phyloP scores from a whole-genome alignment of 805 yeast genomes.

The Candida cerambycidarum region DNA sequence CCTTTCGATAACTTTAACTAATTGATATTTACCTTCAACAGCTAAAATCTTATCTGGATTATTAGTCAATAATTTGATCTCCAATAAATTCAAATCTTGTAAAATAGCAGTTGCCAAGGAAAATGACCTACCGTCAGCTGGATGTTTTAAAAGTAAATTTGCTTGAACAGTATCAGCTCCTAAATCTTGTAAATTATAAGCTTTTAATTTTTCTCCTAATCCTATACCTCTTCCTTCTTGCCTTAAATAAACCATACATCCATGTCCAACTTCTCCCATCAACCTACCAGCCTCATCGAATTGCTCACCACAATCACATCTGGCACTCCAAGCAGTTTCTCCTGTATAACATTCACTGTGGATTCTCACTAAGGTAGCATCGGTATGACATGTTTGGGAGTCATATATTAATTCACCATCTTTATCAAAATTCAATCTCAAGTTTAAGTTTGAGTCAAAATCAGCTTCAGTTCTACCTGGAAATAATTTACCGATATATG shows the following conservation, averaged over 20 bases:
- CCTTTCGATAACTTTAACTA: constrained; percentile 77
- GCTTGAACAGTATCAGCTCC: constrained; percentile 99
- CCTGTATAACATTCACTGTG: constrained; percentile 99
- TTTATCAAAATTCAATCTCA: constrained; percentile 29
- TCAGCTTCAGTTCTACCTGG: constrained; percentile 85
- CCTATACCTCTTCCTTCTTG: constrained; percentile 99
- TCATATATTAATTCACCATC: constrained; percentile 33
- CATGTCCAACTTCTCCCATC: constrained; percentile 85
- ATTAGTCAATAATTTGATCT: constrained; percentile 81
- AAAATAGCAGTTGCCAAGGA: constrained; percentile 92
- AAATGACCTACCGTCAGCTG: constrained; percentile 96
- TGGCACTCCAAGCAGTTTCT: constrained; percentile 98
- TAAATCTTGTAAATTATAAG: constrained; percentile 92
- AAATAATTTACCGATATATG: constrained; percentile 83
- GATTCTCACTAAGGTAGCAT: constrained; percentile 73
- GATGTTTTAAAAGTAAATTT: constrained; percentile 86
- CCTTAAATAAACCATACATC: constrained; percentile 91
- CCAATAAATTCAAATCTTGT: constrained; percentile 70
- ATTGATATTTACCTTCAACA: constrained; percentile 81
- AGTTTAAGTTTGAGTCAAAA: constrained; percentile 38
- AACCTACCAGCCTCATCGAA: constrained; percentile 95
- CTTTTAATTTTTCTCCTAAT: constrained; percentile 94
- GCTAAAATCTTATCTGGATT: constrained; percentile 96
- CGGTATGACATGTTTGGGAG: constrained; percentile 28
- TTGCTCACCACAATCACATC: constrained; percentile 99